Percentiles rank a stretch among this genome's conserved stretches.
Evolutionary conservation across 495 filamentous ascomycete genomes (phyloP).

Genomic region (Penicillium herquei): DNA sequence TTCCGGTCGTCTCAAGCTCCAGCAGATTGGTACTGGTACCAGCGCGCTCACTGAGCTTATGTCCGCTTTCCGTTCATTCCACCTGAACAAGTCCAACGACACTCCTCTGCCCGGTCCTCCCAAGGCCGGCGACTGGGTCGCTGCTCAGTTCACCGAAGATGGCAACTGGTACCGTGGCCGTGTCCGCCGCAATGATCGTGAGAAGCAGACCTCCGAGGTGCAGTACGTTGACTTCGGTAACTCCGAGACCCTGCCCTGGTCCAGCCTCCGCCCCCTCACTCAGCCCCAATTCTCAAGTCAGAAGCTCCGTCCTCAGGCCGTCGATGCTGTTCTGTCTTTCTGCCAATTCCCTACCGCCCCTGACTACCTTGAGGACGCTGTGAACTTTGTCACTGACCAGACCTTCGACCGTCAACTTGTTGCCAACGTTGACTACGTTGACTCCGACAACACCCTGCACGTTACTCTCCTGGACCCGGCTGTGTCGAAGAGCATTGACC

Average conservation of each 20-base stretch:
- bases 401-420: conserved; percentile 71
- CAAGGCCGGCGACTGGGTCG: conserved; percentile 86
- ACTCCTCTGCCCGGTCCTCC: conserved; percentile 70
- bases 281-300: conserved; percentile 73
- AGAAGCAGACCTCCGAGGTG: conserved; percentile 82
- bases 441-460: conserved; percentile 72
- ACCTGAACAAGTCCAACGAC: conserved; percentile 71
- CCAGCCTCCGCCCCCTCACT: conserved; percentile 70
- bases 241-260: conserved; percentile 82
- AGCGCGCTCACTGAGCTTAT: conserved; percentile 80
- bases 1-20: conserved; percentile 76
- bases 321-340: conserved; percentile 84
- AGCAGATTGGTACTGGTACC: conserved; percentile 80
- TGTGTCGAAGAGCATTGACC: conserved; percentile 57
- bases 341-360: conserved; percentile 74
- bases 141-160: conserved; percentile 85
- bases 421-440: conserved; percentile 82
- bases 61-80: conserved; percentile 83
- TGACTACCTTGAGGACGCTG: conserved; percentile 79
- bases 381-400: conserved; percentile 65
- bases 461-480: conserved; percentile 81
- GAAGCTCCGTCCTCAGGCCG: conserved; percentile 81
- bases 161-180: conserved; percentile 91
- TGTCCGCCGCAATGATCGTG: conserved; percentile 87
- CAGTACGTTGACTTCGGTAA: conserved; percentile 97